Conservation (phyloP, 768 basidiomycete species). For the Leccinellum albellum region DNA sequence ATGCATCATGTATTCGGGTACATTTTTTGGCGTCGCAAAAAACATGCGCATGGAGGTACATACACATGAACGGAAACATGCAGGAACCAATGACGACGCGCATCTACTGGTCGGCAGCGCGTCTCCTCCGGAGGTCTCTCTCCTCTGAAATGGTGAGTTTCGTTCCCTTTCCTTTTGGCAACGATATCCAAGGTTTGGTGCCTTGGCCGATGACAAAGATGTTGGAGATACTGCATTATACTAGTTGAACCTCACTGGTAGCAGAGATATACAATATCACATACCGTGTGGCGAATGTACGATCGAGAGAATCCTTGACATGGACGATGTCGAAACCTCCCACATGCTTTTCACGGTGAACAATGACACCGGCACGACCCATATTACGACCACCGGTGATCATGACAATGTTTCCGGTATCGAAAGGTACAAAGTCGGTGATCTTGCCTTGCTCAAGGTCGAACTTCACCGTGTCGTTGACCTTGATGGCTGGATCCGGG, state of each 20-base stretch:
- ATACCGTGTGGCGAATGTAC: conserved; percentile 96
- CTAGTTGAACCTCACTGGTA: not conserved
- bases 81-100: conserved; percentile 2
- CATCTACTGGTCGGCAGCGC: conserved; percentile 63
- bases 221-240: conserved; percentile 72
- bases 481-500: conserved; percentile 91
- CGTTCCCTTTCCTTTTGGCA: conserved; percentile 96
- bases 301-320: conserved; percentile 91
- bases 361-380: conserved; percentile 95
- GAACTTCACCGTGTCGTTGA: conserved; percentile 97
- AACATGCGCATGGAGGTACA: conserved; percentile 21
- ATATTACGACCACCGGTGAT: conserved; percentile 99
- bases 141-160: conserved; percentile 98
- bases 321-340: conserved; percentile 99
- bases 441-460: conserved; percentile 96
- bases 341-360: conserved; percentile 94
- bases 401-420: conserved; percentile 95
- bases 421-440: conserved; percentile 89
- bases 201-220: conserved; percentile 98
- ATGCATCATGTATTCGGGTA: conserved; percentile 13
- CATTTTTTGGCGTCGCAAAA: conserved; percentile 20
- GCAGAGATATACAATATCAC: conserved; percentile 23
- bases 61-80: conserved; percentile 4
- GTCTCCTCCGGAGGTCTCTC: conserved; percentile 88
- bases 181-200: conserved; percentile 91